These are phyloP conservation scores for Syzygium jambos DNA, from an alignment of 345 rosid species.

Conservation along the genomic window DNA sequence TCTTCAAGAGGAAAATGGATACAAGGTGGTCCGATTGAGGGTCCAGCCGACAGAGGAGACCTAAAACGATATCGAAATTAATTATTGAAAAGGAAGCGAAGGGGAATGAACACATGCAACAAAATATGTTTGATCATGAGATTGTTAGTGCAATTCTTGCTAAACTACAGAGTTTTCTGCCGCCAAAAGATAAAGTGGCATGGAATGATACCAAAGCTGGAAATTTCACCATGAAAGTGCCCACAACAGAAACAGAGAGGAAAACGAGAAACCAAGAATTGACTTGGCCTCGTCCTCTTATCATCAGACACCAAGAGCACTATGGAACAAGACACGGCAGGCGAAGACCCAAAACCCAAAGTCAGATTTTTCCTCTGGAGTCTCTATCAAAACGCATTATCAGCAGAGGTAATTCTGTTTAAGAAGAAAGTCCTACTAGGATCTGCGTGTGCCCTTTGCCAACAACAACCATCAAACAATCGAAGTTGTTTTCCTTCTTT, in stretches of 20 bases:
- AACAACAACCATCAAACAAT: too few species aligned
- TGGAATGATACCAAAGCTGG: background rate
- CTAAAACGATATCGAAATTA: background rate
- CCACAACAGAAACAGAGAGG: background rate
- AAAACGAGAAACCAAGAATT: background rate
- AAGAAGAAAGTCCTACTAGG: too few species aligned
- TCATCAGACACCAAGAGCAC: too few species aligned
- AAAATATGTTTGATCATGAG: background rate
- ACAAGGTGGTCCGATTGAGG: background rate
- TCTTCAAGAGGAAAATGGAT: background rate
- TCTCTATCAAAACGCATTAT: too few species aligned
- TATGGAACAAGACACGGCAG: too few species aligned
- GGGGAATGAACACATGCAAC: background rate
- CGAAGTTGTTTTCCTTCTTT: too few species aligned
- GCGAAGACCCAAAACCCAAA: too few species aligned
- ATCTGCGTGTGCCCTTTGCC: too few species aligned
- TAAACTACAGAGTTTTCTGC: too few species aligned
- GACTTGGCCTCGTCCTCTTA: too few species aligned
- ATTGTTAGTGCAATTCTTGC: background rate
- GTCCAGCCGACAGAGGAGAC: background rate
- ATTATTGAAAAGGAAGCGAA: background rate
- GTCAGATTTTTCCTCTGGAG: too few species aligned
- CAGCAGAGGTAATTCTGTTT: too few species aligned
- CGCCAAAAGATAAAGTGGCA: background rate
- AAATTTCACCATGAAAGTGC: fast-evolving